Conservation (phyloP, 768 basidiomycete species). For the Kwoniella bestiolae region DNA sequence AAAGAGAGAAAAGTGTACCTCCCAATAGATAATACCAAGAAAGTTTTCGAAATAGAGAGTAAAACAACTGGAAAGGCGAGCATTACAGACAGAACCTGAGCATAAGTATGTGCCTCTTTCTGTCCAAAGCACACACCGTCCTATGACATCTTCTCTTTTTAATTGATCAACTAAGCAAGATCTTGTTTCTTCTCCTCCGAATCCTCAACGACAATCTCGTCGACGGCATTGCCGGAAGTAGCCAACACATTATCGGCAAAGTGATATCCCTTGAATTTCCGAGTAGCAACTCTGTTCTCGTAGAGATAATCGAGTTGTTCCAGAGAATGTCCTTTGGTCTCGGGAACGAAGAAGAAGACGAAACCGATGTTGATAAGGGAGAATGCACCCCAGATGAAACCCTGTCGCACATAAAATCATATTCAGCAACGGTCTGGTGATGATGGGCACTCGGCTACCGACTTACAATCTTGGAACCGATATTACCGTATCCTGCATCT, state of each 20-base stretch:
- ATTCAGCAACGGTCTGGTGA: no score
- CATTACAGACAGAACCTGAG: no score
- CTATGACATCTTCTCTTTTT: not conserved
- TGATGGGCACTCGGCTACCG: no score
- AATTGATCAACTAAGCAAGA: constrained; percentile 2
- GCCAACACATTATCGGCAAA: constrained; percentile 29
- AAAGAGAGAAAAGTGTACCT: no score
- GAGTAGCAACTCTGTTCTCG: constrained; percentile 24
- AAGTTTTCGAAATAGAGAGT: no score
- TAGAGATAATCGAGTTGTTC: constrained; percentile 44
- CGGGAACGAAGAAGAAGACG: constrained; percentile 39
- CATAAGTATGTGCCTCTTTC: no score
- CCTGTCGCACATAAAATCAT: constrained; percentile 1
- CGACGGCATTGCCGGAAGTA: constrained; percentile 4
- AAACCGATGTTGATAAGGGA: constrained; percentile 32
- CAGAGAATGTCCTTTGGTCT: constrained; percentile 35
- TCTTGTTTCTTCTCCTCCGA: constrained; percentile 15
- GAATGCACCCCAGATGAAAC: constrained; percentile 41
- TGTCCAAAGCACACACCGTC: no score
- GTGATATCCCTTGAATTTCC: constrained; percentile 21
- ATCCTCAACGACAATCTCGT: constrained; percentile 3
- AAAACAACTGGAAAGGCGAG: no score
- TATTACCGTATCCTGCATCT: constrained; percentile 33
- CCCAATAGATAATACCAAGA: no score
- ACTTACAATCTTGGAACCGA: constrained; percentile 33